These are phyloP conservation scores for Forsythia suspensa DNA, from an alignment of 257 asterid species.

Conservation along the genomic window DNA sequence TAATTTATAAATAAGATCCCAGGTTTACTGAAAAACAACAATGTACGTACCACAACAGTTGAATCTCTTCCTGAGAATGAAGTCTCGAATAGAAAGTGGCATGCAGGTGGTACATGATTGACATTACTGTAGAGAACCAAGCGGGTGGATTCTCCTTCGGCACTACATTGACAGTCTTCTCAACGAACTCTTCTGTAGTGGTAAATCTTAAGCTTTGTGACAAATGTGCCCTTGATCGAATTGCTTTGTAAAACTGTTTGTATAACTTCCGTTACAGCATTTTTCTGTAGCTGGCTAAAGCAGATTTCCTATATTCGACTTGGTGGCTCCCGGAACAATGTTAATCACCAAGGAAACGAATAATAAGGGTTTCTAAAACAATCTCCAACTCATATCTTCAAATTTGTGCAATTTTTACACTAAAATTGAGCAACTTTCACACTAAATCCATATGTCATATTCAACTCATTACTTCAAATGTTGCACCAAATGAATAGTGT, in stretches of 20 bases:
- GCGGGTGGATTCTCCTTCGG: slow-evolving; percentile 67
- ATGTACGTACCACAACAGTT: neutral
- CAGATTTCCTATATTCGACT: no score
- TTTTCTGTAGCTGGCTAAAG: no score
- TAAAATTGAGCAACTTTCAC: no score
- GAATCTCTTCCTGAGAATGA: neutral
- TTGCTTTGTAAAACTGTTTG: slow-evolving; percentile 62
- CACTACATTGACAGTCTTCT: slow-evolving; percentile 68
- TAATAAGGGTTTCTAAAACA: no score
- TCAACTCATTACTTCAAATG: no score
- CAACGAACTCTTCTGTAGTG: slow-evolving; percentile 76
- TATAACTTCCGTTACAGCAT: no score
- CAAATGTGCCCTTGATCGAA: slow-evolving; percentile 58
- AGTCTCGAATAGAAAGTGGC: neutral
- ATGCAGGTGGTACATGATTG: neutral
- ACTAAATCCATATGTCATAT: no score
- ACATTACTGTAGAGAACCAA: slow-evolving; percentile 58
- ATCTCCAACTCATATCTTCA: no score
- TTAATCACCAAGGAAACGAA: no score
- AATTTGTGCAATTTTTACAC: no score
- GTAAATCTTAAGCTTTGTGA: slow-evolving; percentile 72
- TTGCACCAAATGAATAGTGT: no score
- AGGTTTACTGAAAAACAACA: neutral
- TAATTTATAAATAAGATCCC: neutral
- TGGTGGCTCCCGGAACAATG: no score